Evolutionary conservation across 2,329 filamentous ascomycete genomes (phyloP), one percentile per base, ranked within the genome.

Genomic region (Fusarium sp.): DNA sequence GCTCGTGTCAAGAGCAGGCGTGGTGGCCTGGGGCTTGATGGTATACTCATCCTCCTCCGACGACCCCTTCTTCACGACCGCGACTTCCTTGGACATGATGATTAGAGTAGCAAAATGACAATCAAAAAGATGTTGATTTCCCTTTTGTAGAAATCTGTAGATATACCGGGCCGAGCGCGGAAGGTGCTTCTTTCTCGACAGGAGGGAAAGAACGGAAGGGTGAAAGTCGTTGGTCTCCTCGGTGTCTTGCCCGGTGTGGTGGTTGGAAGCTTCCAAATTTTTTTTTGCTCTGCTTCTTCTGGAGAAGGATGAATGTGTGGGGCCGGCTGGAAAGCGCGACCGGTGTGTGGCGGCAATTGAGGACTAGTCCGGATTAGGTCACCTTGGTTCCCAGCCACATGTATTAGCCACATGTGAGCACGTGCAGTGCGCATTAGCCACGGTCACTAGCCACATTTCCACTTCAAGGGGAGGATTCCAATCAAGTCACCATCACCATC

Each of bases 11-110:
- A 96, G 85, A 65, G 89, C 84, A 73, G 93, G 92, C 76, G 90
- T 89, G 73, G 87, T 85, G 76, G 91, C 90, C 85, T 96, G 90
- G 61, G 96, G 96, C 89, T 97, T 97, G 85, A 99, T 97, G 81
- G 87, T 87, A 81, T 92, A 93, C 77, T 95, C 91, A 76, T 88
- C 87, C 79, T 91, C 90, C 78, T 84, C 82, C 58, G 73, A 76
- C 58, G 73, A 76, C 72, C 76, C 78, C 61, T 69, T 75, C 71
- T 74, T 75, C 57, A 74, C 65, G 53, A 75, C 68, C 60, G 74
- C 76, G 73, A 83, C 78, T 67, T 84, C 86, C 82, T 87, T 85
- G 64, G 81, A 81, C 81, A 83, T 83, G 38, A 58, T 75, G 74
- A 29, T 27, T 25, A 33, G 23, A 66, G 64, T 64, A 29, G 29